Conservation (phyloP, 2,329 filamentous ascomycete species). For the Colletotrichum salicis region DNA sequence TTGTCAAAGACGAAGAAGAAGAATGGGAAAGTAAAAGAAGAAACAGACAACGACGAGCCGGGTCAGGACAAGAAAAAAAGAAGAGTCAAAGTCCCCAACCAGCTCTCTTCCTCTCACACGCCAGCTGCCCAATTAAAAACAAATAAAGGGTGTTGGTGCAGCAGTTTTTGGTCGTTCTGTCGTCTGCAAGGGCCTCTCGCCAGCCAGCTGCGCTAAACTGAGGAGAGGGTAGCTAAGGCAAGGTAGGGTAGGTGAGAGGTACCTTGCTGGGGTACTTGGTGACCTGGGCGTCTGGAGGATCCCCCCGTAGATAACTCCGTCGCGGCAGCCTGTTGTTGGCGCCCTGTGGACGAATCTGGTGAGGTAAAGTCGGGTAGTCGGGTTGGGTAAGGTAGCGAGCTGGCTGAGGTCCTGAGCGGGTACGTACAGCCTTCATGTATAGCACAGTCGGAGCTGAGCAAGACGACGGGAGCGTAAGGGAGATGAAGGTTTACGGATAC, state of each 20-base stretch:
- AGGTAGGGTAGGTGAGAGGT: not conserved
- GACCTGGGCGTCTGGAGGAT: not conserved
- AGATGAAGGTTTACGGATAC: not conserved
- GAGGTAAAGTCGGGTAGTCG: not conserved
- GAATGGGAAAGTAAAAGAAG: not conserved
- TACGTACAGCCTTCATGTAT: conserved; percentile 18
- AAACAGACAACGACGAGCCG: conserved; percentile 1
- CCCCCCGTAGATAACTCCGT: not conserved
- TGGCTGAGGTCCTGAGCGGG: not conserved
- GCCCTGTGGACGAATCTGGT: not conserved
- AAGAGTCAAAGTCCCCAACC: conserved; percentile 2
- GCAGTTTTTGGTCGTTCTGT: conserved; percentile 26
- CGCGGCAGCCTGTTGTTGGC: conserved; percentile 3
- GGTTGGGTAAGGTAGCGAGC: not conserved
- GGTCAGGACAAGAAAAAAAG: not conserved
- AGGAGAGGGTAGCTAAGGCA: conserved; percentile 3
- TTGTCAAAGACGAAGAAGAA: not conserved
- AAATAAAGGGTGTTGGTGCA: not conserved
- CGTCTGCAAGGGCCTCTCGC: conserved; percentile 33
- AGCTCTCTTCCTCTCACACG: not conserved
- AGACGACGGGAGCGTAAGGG: conserved; percentile 1
- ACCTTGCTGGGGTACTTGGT: conserved; percentile 2
- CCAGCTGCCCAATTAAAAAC: conserved; percentile 1
- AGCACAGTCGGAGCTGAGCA: conserved; percentile 13
- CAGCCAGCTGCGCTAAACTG: conserved; percentile 17